These are phyloP conservation scores for Chalaropsis ovoidea DNA, from an alignment of 2,329 filamentous ascomycete species.

Conservation along the genomic window DNA sequence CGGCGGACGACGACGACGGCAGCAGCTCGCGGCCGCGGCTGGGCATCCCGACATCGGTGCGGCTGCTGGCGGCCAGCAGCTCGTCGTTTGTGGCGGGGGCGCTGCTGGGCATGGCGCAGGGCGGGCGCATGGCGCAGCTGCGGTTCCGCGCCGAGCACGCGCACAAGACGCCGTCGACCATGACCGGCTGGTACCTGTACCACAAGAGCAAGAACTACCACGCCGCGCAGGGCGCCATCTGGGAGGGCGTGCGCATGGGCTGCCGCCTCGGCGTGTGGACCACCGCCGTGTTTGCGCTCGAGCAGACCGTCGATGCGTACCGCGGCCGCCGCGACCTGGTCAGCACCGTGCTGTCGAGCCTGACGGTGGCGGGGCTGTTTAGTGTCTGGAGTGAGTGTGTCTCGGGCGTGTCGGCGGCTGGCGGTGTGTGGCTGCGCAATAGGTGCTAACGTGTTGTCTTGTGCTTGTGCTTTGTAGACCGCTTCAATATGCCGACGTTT, in stretches of 20 bases:
- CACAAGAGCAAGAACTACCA: slow-evolving; percentile 97
- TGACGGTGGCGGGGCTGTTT: slow-evolving; percentile 77
- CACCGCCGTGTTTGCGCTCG: slow-evolving; percentile 65
- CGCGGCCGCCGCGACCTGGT: slow-evolving; percentile 61
- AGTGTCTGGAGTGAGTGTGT: slow-evolving; percentile 73
- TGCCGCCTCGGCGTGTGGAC: slow-evolving; percentile 61
- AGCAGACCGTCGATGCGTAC: slow-evolving; percentile 73
- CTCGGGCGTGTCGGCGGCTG: neutral
- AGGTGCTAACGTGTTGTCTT: neutral
- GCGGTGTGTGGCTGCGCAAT: no score
- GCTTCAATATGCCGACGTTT: slow-evolving; percentile 66
- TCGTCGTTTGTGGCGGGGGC: slow-evolving; percentile 60
- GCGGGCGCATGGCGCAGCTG: slow-evolving; percentile 62
- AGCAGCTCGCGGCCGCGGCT: slow-evolving; percentile 43
- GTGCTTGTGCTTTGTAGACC: slow-evolving; percentile 43
- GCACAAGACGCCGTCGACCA: slow-evolving; percentile 74
- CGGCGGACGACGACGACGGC: slow-evolving; percentile 8
- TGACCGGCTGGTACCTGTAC: slow-evolving; percentile 93
- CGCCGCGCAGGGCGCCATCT: slow-evolving; percentile 63
- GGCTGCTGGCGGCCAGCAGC: slow-evolving; percentile 54
- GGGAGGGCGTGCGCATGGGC: slow-evolving; percentile 69
- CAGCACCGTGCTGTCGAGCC: slow-evolving; percentile 70
- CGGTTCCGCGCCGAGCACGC: slow-evolving; percentile 93
- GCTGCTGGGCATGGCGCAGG: slow-evolving; percentile 59
- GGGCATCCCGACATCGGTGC: slow-evolving; percentile 53